Evolutionary conservation across 805 yeast genomes (phyloP), one percentile per base, ranked within the genome.

Genomic region (Saccharomycopsis sp.): DNA sequence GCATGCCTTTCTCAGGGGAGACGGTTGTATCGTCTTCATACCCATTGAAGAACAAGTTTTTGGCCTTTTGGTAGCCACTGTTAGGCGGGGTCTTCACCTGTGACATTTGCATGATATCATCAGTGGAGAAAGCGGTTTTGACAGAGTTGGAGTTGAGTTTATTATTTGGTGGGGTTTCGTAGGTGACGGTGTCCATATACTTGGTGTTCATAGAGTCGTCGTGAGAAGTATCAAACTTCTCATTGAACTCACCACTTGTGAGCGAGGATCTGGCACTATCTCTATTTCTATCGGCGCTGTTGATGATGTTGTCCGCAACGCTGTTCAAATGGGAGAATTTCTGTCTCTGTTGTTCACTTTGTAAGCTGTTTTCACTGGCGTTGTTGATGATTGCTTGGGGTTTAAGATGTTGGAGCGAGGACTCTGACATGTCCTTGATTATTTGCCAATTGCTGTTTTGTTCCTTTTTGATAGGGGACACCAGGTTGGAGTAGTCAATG

Each of bases 1-100:
- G n/a, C n/a, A n/a, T n/a, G n/a, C n/a, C n/a, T n/a, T n/a, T n/a
- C n/a, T n/a, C n/a, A n/a, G n/a, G n/a, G n/a, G n/a, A n/a, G n/a
- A n/a, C n/a, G n/a, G n/a, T n/a, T n/a, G n/a, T 2, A 62, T 57
- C 9, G 69, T 18, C 32, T 7, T 29, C n/a, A 7, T 29, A 15
- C 6, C n/a, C n/a, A n/a, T n/a, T n/a, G 2, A 30, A 30, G 15
- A 30, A 30, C 13, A 13, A 31, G 30, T 23, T 25, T 29, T 30
- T 31, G 6, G 22, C 30, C 7, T 13, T 7, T 5, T 32, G 26
- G 26, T 17, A 15, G 8, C 4, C 34, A 13, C 5, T 12, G 16
- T 25, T 25, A 9, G 9, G 12, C 9, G 12, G 12, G n/a, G n/a
- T 25, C 9, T 10, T 9, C 12, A 25, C n/a, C n/a, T n/a, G 9